phyloP scores from a whole-genome alignment of 345 rosid species.

The Boechera divaricarpa region DNA sequence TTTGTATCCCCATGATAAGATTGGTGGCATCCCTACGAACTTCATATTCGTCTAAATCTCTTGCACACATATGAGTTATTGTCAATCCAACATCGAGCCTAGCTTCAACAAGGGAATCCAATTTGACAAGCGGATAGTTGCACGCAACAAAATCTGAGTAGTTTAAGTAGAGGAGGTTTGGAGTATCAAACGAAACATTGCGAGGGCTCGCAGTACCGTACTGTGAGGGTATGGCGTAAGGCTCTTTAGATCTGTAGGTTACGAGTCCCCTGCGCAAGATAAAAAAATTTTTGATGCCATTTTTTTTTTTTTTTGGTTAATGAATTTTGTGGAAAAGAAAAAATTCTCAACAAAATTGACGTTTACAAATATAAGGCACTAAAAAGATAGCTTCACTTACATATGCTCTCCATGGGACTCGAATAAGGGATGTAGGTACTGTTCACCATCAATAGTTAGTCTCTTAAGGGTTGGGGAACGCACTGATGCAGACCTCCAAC shows the following conservation, averaged over 20 bases:
- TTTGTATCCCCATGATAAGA: constrained; percentile 28
- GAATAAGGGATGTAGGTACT: not conserved
- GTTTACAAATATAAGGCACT: not conserved
- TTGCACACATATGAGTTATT: not conserved
- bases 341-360: too few relatives aligned
- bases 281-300: not conserved
- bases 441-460: constrained; percentile 18
- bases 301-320: too few relatives aligned
- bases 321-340: too few relatives aligned
- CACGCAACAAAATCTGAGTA: constrained; percentile 1
- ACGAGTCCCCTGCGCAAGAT: not conserved
- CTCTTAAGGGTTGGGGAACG: constrained; percentile 16
- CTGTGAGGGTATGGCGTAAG: not conserved
- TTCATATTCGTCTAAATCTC: not conserved
- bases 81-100: constrained; percentile 24
- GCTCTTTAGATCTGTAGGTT: fast-evolving
- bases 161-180: constrained; percentile 33
- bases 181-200: constrained; percentile 18
- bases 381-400: not conserved
- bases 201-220: not conserved
- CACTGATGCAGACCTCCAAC: not conserved
- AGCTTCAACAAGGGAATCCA: constrained; percentile 27
- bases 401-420: not conserved
- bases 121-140: constrained; percentile 8
- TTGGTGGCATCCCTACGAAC: constrained; percentile 14